Conservation (phyloP, 805 yeast species). For the Hanseniaspora valbyensis region DNA sequence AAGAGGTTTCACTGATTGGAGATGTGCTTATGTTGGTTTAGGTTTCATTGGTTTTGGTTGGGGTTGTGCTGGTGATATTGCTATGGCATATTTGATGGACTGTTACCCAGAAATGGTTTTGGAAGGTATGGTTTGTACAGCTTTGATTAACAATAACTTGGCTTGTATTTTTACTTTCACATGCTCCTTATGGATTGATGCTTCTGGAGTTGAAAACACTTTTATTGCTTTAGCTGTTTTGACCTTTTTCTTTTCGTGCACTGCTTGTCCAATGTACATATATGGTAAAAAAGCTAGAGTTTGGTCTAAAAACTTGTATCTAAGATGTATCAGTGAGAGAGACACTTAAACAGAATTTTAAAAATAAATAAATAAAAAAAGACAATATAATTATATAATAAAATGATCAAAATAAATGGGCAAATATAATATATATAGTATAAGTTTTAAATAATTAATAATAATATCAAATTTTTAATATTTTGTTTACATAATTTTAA, state of each 20-base stretch:
- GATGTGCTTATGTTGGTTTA: conserved; percentile 46
- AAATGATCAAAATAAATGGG: no score
- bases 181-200: conserved; percentile 50
- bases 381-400: no score
- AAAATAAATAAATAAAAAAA: background rate
- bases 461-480: no score
- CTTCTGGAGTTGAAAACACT: conserved; percentile 47
- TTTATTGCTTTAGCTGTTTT: conserved; percentile 51
- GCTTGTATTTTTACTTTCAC: conserved; percentile 58
- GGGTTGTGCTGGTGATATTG: conserved; percentile 62
- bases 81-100: conserved; percentile 57
- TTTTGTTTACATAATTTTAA: no score
- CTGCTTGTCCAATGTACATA: conserved; percentile 45
- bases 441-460: no score
- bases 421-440: no score
- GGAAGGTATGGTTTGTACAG: conserved; percentile 62
- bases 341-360: conserved; percentile 27
- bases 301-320: conserved; percentile 47
- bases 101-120: conserved; percentile 58
- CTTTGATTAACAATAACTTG: conserved; percentile 50
- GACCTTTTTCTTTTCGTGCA: conserved; percentile 44
- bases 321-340: conserved; percentile 43
- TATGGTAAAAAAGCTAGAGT: conserved; percentile 52
- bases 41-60: conserved; percentile 59
- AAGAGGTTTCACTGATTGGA: conserved; percentile 38